phyloP scores from a whole-genome alignment of 106 monocot species.

The Cymbidium sinense region DNA sequence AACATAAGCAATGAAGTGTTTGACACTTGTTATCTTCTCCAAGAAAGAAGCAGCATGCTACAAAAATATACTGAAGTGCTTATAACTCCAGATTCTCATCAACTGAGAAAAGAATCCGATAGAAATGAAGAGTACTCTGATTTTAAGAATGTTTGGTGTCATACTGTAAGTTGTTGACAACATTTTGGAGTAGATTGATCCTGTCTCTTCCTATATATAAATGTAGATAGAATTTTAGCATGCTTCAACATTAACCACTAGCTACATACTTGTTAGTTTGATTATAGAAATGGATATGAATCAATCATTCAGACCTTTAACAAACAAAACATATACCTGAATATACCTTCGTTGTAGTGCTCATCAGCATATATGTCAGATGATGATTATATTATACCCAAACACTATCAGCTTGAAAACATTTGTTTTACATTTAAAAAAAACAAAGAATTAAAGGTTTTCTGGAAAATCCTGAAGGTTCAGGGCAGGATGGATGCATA shows the following conservation, averaged over 20 bases:
- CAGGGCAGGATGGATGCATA: no score
- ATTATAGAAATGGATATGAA: no score
- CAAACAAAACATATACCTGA: not conserved
- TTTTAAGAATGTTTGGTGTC: not conserved
- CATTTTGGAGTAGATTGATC: not conserved
- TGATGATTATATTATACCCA: no score
- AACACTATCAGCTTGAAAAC: no score
- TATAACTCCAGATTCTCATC: not conserved
- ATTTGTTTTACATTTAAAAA: no score
- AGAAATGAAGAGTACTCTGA: not conserved
- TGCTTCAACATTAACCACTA: not conserved
- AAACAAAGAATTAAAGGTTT: no score
- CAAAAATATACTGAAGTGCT: not conserved
- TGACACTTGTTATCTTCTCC: not conserved
- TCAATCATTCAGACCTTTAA: not conserved
- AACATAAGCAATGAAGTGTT: no score
- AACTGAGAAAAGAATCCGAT: not conserved
- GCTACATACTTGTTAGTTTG: no score
- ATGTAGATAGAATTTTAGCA: not conserved
- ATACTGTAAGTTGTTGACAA: not conserved
- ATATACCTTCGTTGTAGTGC: not conserved
- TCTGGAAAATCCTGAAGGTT: no score
- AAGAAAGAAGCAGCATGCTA: not conserved
- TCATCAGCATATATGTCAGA: not conserved
- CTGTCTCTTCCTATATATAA: not conserved